phyloP scores from a whole-genome alignment of 768 basidiomycete species.

The Pholiota conissans region DNA sequence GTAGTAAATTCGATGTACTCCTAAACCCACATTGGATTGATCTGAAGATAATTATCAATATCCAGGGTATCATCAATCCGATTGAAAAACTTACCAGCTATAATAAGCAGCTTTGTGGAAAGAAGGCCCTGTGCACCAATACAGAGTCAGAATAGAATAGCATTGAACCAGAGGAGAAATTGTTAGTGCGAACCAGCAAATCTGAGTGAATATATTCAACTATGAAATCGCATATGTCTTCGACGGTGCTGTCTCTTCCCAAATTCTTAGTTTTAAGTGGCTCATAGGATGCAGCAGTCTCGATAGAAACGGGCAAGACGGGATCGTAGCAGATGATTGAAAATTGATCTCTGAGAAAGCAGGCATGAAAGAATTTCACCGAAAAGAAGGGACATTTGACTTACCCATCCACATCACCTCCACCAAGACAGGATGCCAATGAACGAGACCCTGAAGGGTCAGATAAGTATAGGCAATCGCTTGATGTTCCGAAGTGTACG shows the following conservation, averaged over 20 bases:
- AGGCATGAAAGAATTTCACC: not conserved
- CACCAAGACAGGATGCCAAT: constrained; percentile 66
- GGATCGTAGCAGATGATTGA: constrained; percentile 56
- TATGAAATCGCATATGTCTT: constrained; percentile 79
- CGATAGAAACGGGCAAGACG: constrained; percentile 52
- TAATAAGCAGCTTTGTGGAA: constrained; percentile 65
- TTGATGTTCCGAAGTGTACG: too few relatives aligned
- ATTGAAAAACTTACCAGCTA: constrained; percentile 53
- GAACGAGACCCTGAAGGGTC: constrained; percentile 54
- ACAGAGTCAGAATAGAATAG: not conserved
- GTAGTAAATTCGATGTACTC: not conserved
- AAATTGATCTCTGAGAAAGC: constrained; percentile 58
- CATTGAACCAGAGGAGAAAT: not conserved
- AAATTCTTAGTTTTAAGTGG: constrained; percentile 36
- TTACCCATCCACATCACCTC: constrained; percentile 83
- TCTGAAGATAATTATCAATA: constrained; percentile 37
- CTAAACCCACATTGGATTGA: constrained; percentile 62
- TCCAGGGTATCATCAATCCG: not conserved
- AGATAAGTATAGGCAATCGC: not conserved
- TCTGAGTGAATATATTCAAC: constrained; percentile 86
- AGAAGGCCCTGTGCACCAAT: constrained; percentile 55
- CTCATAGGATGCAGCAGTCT: constrained; percentile 53
- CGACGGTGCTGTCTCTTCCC: constrained; percentile 52
- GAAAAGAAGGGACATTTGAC: constrained; percentile 6
- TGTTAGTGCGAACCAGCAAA: constrained; percentile 54